A percentile compares a stretch with the other conserved stretches of the same genome.
Conservation (phyloP, 2,329 filamentous ascomycete genomes). For the Delphinella strobiligena region DNA sequence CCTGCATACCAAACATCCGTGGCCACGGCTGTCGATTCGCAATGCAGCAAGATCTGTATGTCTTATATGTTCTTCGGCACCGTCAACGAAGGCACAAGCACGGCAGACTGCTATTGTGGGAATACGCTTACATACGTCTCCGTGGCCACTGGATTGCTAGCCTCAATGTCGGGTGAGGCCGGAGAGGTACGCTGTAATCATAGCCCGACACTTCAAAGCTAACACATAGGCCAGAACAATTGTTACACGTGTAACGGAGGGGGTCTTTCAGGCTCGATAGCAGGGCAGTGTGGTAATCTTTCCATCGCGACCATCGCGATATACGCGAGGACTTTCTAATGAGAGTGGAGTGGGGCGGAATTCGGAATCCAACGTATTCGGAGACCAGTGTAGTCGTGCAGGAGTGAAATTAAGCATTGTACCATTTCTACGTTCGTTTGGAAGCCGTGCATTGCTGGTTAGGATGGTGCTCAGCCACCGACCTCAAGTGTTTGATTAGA, state of each 20-base stretch:
- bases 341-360: too few species aligned
- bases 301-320: conserved; percentile 17
- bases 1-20: conserved; percentile 14
- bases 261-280: conserved; percentile 7
- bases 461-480: too few species aligned
- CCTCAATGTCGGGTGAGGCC: background rate
- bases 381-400: too few species aligned
- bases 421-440: too few species aligned
- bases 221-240: conserved; percentile 16
- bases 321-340: conserved; percentile 16
- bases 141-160: conserved; percentile 3
- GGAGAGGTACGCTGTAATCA: conserved; percentile 9
- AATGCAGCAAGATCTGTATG: conserved; percentile 13
- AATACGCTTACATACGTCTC: conserved; percentile 16
- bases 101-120: conserved; percentile 19
- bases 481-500: too few species aligned
- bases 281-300: conserved; percentile 17
- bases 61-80: conserved; percentile 17
- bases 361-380: too few species aligned
- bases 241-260: conserved; percentile 16
- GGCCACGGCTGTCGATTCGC: conserved; percentile 11
- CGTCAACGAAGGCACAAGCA: conserved; percentile 13
- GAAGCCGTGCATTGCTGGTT: too few species aligned
- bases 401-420: too few species aligned
- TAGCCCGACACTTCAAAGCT: conserved; percentile 8